phyloP scores from a whole-genome alignment of 2,329 filamentous ascomycete genomes.

The Bipolaris victoriae region DNA sequence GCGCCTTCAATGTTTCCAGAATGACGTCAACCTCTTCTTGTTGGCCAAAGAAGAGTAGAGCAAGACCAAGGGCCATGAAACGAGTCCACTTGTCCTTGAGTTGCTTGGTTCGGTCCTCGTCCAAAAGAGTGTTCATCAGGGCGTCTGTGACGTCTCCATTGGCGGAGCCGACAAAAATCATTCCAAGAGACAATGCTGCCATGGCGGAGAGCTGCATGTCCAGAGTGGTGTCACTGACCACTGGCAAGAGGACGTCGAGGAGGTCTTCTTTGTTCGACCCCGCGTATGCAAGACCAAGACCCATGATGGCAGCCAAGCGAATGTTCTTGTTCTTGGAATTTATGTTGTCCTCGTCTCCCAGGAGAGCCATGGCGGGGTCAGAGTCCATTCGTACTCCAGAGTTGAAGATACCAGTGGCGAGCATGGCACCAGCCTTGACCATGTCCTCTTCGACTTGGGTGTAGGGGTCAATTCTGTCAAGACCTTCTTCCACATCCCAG shows the following conservation, averaged over 20 bases:
- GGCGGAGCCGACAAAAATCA: slow-evolving; percentile 92
- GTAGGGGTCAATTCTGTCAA: slow-evolving; percentile 94
- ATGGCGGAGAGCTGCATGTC: slow-evolving; percentile 97
- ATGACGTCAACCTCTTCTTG: slow-evolving; percentile 99
- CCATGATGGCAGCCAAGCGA: slow-evolving; percentile 89
- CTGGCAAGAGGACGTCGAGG: slow-evolving; percentile 82
- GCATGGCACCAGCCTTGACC: slow-evolving; percentile 88
- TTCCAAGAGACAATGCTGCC: slow-evolving; percentile 87
- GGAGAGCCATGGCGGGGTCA: slow-evolving; percentile 85
- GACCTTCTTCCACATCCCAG: slow-evolving; percentile 90
- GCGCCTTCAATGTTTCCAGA: slow-evolving; percentile 92
- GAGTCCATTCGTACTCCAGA: slow-evolving; percentile 88
- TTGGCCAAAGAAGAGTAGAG: slow-evolving; percentile 91
- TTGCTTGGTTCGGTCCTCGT: slow-evolving; percentile 88
- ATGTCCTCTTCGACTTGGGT: slow-evolving; percentile 82
- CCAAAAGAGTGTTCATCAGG: slow-evolving; percentile 89
- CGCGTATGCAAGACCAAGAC: slow-evolving; percentile 90
- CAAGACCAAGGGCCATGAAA: slow-evolving; percentile 92
- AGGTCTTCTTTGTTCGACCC: slow-evolving; percentile 91
- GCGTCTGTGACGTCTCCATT: slow-evolving; percentile 90
- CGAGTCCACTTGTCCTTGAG: slow-evolving; percentile 98
- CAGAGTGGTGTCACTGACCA: slow-evolving; percentile 80
- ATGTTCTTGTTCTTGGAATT: slow-evolving; percentile 78
- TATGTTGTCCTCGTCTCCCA: slow-evolving; percentile 81
- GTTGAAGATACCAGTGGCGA: slow-evolving; percentile 95